Base-by-base conservation (phyloP, 2,329 filamentous ascomycete species). In the Cadophora malorum region DNA sequence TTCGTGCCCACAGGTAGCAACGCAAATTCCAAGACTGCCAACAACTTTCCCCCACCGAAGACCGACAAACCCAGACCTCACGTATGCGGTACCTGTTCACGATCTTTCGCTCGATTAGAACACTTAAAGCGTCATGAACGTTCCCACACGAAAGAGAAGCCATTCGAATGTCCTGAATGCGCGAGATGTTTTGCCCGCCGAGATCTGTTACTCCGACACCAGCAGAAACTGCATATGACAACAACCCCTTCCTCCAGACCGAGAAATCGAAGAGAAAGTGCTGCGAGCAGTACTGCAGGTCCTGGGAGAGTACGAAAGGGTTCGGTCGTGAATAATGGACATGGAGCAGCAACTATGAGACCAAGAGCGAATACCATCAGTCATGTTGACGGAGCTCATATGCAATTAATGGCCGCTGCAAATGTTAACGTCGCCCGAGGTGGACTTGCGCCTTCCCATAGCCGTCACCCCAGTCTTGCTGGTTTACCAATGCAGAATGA, bases 141-240 rank as follows among this genome's bases (percentile, higher is more conserved):
- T 70, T 97, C 94, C n/a, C 94, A 97, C 79, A 97, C 94, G 55
- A 97, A 99, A 65, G 77, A 99, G 82, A 99, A 99, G 84, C 96
- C 96, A 0, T 99, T 99, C 76, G 94, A 97, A 80, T 99, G 96
- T 76, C 93, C 93, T 33, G 93, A 98, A 79, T 99, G 96, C 80
- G 87, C 93, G 47, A 85, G 96, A 81, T 98, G 96, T 82, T 99
- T 99, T 81, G 96, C 96, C 69, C 89, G 96, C 69, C 89, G 96
- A 73, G 96, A 99, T 80, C 82, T 99, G 73, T 86, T 99, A 65
- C 83, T 99, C 73, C 89, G 96, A 68, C 96, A 99, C 81, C 96
- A 99, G 85, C 96, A 99, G 84, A 99, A 99, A 84, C 87, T 99
- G 59, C 96, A 99, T 79, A 93, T 97, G 85, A 93, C 93, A 31